Percentiles rank a stretch among this genome's conserved stretches.
Conservation (phyloP, 768 basidiomycete species). For the Mycena vulgaris region DNA sequence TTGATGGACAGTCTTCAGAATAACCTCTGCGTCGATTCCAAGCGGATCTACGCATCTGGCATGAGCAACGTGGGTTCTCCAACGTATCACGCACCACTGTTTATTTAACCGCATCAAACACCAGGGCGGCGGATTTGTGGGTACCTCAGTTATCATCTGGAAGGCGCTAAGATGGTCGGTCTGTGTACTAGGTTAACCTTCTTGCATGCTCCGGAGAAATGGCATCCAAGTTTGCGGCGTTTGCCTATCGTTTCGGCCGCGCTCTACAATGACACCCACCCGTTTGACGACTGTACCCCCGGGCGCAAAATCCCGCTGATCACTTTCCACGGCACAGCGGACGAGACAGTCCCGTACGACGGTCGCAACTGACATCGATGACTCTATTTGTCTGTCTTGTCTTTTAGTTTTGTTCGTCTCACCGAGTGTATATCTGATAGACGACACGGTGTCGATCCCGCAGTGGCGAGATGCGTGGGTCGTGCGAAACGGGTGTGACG, state of each 20-base stretch:
- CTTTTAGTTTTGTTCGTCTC: background rate
- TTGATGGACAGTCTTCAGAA: conserved; percentile 26
- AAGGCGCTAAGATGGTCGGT: background rate
- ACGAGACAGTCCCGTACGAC: conserved; percentile 33
- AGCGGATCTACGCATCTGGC: conserved; percentile 39
- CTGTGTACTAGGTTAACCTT: conserved; percentile 33
- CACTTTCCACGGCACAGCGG: conserved; percentile 38
- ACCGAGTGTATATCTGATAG: background rate
- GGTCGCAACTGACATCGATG: conserved; percentile 8
- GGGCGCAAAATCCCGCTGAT: conserved; percentile 37
- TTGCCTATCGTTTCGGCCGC: conserved; percentile 40
- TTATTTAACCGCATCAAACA: background rate
- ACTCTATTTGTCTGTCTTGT: background rate
- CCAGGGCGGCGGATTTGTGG: conserved; percentile 38
- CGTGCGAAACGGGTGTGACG: conserved; percentile 31
- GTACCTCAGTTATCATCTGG: background rate
- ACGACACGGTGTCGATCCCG: conserved; percentile 29
- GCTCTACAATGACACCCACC: conserved; percentile 35
- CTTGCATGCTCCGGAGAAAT: conserved; percentile 37
- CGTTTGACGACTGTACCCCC: conserved; percentile 23
- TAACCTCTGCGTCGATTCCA: conserved; percentile 39
- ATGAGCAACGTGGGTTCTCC: conserved; percentile 37
- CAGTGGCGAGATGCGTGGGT: conserved; percentile 37
- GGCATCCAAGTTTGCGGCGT: conserved; percentile 32
- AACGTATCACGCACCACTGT: background rate